Base-by-base conservation (phyloP, 306 rosid species). In the Alnus rubra region DNA sequence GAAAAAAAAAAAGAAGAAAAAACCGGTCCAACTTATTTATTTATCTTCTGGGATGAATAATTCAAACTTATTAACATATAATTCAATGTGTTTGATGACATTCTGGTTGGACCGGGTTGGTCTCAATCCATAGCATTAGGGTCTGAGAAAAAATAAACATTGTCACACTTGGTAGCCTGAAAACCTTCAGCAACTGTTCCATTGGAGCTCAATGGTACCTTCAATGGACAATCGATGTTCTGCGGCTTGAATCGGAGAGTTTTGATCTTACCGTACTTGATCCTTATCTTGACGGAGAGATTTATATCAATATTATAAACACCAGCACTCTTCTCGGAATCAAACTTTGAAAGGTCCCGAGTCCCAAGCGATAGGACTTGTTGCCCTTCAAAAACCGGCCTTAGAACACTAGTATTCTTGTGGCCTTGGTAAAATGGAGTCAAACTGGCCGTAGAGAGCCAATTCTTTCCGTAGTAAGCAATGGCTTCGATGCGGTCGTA, bases 401-500 rank as follows among this genome's bases (percentile, higher is more conserved):
- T 77, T 31, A 94, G 33, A 12, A 19, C 11, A 4, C 59, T 67
- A 2, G 92, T 93, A 44, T 19, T 87, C 87, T 93, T 89, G 81
- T 89, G 94, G 1, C 94, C 93, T 72, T 85, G 90, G 49, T 93
- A 89, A 78, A 93, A 91, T 3, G 83, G 80, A 0, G 76, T 45
- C 13, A 86, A 58, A 12, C 0, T 1, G 23, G 18, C 18, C 0
- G 81, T 44, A 42, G 35, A 64, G 78, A 91, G 74, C 76, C 88
- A 54, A 2, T 60, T 78, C 8, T 72, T 91, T 55, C 84, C 85
- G 84, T 64, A 89, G 23, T 54, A 2, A 1, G 92, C 88, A 0
- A 84, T 59, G 19, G 93, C 93, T 52, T 91, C 89, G 84, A 93
- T 84, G 74, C 52, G 42, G 71, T 93, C 90, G 78, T 88, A 93